phyloP scores from a whole-genome alignment of 257 asterid species.

The Scutellaria baicalensis region DNA sequence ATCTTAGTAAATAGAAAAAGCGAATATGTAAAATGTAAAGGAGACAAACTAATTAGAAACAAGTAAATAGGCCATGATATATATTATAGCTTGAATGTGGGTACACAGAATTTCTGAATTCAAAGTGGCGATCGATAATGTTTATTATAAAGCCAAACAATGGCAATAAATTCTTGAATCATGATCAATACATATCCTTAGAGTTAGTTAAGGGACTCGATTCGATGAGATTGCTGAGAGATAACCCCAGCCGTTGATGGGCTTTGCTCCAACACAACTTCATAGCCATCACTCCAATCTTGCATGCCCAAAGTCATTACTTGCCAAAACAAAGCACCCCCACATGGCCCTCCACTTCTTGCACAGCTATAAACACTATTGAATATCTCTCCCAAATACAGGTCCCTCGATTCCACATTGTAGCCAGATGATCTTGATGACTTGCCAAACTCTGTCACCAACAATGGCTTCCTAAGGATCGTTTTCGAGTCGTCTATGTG shows the following conservation, averaged over 20 bases:
- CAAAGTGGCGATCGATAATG: neutral
- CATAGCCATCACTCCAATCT: conserved; percentile 47
- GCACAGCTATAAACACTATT: conserved; percentile 30
- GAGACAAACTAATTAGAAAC: neutral
- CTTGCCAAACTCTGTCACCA: conserved; percentile 51
- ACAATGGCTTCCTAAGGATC: conserved; percentile 35
- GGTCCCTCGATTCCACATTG: conserved; percentile 23
- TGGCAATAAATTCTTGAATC: no score
- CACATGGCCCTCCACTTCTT: conserved; percentile 41
- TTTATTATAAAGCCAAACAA: neutral
- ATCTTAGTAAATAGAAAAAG: no score
- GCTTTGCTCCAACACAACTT: conserved; percentile 32
- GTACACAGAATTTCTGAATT: neutral
- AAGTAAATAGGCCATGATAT: neutral
- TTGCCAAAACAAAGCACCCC: conserved; percentile 56
- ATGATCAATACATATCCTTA: no score
- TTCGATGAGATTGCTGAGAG: conserved; percentile 33
- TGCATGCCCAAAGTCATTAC: conserved; percentile 54
- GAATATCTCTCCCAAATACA: conserved; percentile 21
- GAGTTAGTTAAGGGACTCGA: conserved; percentile 32
- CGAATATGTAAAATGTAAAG: no score
- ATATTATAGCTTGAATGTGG: neutral
- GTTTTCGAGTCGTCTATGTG: conserved; percentile 39
- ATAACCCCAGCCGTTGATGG: conserved; percentile 44
- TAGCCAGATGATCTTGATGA: conserved; percentile 40